Evolutionary conservation across 192 early-diverging fungal genomes (phyloP), one percentile per base, ranked within the genome.

Genomic region (Linnemannia hyalina): DNA sequence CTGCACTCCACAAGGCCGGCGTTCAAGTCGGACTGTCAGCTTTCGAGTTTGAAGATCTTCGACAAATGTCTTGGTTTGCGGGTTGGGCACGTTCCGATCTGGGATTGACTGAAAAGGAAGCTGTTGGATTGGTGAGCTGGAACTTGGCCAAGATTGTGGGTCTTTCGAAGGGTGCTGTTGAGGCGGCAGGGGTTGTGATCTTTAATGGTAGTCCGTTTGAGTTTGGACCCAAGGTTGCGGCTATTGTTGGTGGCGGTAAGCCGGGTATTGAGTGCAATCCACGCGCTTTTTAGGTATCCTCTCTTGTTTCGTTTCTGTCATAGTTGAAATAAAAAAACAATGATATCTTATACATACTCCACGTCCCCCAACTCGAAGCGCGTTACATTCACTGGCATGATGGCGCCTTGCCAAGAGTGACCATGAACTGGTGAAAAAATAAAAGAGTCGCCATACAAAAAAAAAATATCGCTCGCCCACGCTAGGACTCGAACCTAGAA

Each of bases 11-110:
- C 46, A 76, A 80, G 20, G 89, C 90, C 55, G 92, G 93, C 15
- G 95, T 96, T 22, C 91, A 90, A 40, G 82, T 95, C 6, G 90
- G 87, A 7, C 46, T 93, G n/a, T 90, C 89, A 40, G 91, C 91
- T 3, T 2, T 69, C 0, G 89, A 87, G 75, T 89, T 91, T 54
- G 82, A 82, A 6, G 70, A 88, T 65, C 85, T 90, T 9, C 92
- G 94, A 35, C 90, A 92, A 65, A 76, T 96, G 68, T 88, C 93
- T 15, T 96, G 94, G 94, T 93, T 95, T 84, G 95, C 95, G 6
- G 95, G 94, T 16, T 95, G 94, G 93, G 78, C 78, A 10, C 86
- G 92, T 55, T 82, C 89, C 8, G 78, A 80, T 22, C 10, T 80
- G 9, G 72, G 70, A 15, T 11, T 80, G 49, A 55, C 71, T 20